Conservation (phyloP, 805 yeast species). For the Spathaspora arborariae region DNA sequence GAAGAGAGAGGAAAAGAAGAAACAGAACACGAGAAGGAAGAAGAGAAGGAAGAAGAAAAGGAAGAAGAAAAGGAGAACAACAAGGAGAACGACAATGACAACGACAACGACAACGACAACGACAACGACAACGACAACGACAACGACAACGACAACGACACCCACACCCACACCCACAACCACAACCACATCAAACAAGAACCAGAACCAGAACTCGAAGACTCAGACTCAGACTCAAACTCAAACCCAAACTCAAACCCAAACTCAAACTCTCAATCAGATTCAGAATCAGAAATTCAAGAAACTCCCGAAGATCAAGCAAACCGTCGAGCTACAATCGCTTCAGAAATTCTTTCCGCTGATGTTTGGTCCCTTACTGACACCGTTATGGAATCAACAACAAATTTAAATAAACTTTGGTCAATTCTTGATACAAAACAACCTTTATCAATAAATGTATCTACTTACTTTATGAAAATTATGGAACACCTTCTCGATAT, state of each 20-base stretch:
- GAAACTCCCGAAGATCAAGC: conserved; percentile 32
- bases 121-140: no score
- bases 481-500: conserved; percentile 60
- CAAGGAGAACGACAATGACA: not conserved
- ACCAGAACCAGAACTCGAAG: not conserved
- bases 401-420: conserved; percentile 73
- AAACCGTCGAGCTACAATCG: conserved; percentile 40
- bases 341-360: conserved; percentile 85
- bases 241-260: not conserved
- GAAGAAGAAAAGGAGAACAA: conserved; percentile 1
- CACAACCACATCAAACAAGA: no score
- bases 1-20: conserved; percentile 1
- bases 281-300: conserved; percentile 24
- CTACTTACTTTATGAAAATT: conserved; percentile 87
- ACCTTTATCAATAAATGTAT: conserved; percentile 69
- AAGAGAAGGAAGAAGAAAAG: conserved; percentile 2
- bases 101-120: no score
- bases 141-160: no score
- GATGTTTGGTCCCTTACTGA: conserved; percentile 95
- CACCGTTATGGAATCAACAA: conserved; percentile 73
- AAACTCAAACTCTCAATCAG: not conserved
- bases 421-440: conserved; percentile 62
- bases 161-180: no score
- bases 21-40: not conserved
- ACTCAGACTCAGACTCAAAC: conserved; percentile 2